phyloP scores from a whole-genome alignment of 2,329 filamentous ascomycete genomes.

The Dothiorella sarmentorum region DNA sequence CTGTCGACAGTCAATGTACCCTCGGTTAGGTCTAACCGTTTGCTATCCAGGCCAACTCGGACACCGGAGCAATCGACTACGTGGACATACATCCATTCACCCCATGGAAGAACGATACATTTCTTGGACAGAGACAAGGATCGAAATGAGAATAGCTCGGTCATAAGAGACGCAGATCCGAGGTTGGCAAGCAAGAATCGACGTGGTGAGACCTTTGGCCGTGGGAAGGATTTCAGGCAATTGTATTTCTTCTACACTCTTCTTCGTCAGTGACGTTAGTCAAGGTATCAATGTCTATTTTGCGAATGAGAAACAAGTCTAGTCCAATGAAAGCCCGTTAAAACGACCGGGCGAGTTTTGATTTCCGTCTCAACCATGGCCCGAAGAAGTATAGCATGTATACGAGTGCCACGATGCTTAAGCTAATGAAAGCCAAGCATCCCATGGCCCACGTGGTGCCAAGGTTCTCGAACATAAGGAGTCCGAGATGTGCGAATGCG shows the following conservation, averaged over 20 bases:
- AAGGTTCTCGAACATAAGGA: slow-evolving; percentile 18
- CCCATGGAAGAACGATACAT: background rate
- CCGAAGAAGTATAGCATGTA: slow-evolving; percentile 18
- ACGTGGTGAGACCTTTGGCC: too few relatives aligned
- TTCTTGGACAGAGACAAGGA: background rate
- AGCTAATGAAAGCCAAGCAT: slow-evolving; percentile 16
- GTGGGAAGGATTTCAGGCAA: background rate
- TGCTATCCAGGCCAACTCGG: background rate
- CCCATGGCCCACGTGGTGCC: slow-evolving; percentile 19
- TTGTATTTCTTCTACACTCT: background rate
- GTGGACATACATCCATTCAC: background rate
- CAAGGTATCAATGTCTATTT: background rate
- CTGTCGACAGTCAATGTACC: too few relatives aligned
- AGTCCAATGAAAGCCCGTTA: background rate
- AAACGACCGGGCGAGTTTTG: slow-evolving; percentile 7
- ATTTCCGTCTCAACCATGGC: slow-evolving; percentile 11
- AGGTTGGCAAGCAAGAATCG: too few relatives aligned
- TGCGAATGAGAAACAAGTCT: background rate
- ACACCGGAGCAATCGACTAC: background rate
- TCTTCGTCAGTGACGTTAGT: background rate
- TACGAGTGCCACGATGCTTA: slow-evolving; percentile 18
- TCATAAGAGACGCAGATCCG: background rate
- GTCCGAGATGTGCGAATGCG: slow-evolving; percentile 16
- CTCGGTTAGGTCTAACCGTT: background rate
- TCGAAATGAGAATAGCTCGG: background rate